These are phyloP conservation scores for Colletotrichum tamarilloi DNA, from an alignment of 2,329 filamentous ascomycete genomes.

Conservation along the genomic window DNA sequence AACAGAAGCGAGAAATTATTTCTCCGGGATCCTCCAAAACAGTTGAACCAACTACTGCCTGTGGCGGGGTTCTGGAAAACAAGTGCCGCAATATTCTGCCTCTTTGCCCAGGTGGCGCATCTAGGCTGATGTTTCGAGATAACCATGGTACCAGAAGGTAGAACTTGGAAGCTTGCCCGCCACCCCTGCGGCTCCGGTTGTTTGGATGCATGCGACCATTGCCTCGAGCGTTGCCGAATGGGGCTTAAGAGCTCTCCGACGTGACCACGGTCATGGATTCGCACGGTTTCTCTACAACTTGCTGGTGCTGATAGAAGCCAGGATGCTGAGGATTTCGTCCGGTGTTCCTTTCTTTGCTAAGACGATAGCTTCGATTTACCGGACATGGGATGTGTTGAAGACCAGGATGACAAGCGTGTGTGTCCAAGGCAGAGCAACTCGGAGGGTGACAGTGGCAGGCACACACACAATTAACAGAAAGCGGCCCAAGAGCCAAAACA, in stretches of 20 bases:
- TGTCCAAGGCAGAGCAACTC: background rate
- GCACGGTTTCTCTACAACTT: too few species aligned
- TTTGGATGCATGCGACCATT: slow-evolving; percentile 11
- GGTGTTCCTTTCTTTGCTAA: background rate
- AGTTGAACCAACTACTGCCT: background rate
- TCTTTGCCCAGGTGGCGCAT: background rate
- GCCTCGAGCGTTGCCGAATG: background rate
- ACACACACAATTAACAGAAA: background rate
- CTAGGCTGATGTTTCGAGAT: slow-evolving; percentile 11
- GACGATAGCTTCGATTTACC: background rate
- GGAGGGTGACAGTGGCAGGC: background rate
- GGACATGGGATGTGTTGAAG: background rate
- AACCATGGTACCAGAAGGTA: background rate
- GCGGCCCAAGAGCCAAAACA: background rate
- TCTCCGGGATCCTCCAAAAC: background rate
- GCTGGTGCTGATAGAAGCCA: background rate
- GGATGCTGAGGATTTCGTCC: background rate
- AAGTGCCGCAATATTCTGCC: slow-evolving; percentile 1
- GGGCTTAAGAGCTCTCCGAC: background rate
- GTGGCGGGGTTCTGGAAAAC: background rate
- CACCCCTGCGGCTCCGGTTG: background rate
- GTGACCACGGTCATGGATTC: too few species aligned
- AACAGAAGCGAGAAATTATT: background rate
- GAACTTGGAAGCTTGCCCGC: background rate
- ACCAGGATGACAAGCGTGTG: background rate